Base-by-base conservation (phyloP, 2,329 filamentous ascomycete genomes). In the Septoria linicola region DNA sequence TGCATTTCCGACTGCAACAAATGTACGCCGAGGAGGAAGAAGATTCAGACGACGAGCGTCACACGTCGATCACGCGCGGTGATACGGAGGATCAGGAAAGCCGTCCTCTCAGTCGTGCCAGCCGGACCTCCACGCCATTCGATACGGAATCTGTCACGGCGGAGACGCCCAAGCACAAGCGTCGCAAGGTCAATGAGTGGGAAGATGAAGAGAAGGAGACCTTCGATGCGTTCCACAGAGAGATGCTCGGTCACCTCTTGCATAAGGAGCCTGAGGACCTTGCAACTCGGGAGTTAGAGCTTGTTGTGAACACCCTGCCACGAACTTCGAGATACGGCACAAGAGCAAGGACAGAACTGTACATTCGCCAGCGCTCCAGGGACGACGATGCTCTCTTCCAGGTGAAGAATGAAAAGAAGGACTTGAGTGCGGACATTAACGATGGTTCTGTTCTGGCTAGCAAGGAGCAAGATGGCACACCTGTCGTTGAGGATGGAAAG, bases 11-110 rank as follows among this genome's bases (percentile, higher is more conserved):
- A 27, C 76, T 93, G 55, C 80, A 87, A 58, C 81, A 85, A 58
- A 81, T 87, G 65, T 82, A 86, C 55, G 87, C 87, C 57, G 85
- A 88, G 35, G 87, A 87, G 58, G 85, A 89, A 41, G 87, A 86
- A 31, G 80, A 96, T 67, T 95, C 89, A 0, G 91, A 96, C 58
- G 91, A 78, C 49, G 76, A 96, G 57, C 80, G 80, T 40, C 73
- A 78, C 42, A 85, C 81, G 27, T 82, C 86, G 10, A 71, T 84
- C 41, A 82, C 80, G 10, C 79, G 85, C 39, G 44, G 34, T 13
- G 89, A 91, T 66, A 95, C 88, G 0, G 91, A 95, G 66, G 91
- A 93, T 59, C 83, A 84, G 27, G 91, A 93, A 54, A 95, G 88
- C 57, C 82, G 87, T 35, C 87, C 87, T 41, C 83, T 84, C 37